Conservation (phyloP, 108 stramenopile species). For the Fragilariopsis cylindrus region DNA sequence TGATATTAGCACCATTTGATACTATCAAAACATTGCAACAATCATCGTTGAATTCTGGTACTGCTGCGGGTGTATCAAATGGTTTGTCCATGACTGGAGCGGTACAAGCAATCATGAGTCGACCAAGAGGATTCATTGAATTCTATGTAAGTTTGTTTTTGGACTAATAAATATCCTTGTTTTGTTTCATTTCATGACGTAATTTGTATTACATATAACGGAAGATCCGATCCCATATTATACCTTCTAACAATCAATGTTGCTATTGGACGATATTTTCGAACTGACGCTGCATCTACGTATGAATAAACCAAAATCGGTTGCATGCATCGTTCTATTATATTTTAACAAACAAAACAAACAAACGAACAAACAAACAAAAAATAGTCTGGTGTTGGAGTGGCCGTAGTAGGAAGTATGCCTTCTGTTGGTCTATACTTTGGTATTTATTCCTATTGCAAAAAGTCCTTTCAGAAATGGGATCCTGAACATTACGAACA, state of each 20-base stretch:
- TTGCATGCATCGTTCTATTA: conserved; percentile 4
- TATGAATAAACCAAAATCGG: neutral
- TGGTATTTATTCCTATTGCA: conserved; percentile 87
- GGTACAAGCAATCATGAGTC: conserved; percentile 44
- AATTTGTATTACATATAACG: neutral
- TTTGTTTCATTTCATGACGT: neutral
- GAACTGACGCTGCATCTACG: neutral
- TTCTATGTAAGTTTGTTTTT: conserved; percentile 62
- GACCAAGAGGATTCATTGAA: conserved; percentile 75
- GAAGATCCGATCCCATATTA: neutral
- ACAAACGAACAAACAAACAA: neutral
- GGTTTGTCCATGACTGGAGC: conserved; percentile 63
- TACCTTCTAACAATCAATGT: conserved; percentile 1
- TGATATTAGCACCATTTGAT: conserved; percentile 89
- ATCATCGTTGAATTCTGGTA: conserved; percentile 27
- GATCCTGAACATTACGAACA: conserved; percentile 32
- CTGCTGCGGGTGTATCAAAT: conserved; percentile 20
- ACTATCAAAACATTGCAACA: conserved; percentile 95
- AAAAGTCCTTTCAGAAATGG: conserved; percentile 47
- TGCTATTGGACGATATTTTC: neutral
- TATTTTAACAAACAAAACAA: neutral
- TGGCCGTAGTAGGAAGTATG: conserved; percentile 82
- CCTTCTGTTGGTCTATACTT: conserved; percentile 88
- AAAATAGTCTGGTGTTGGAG: conserved; percentile 70
- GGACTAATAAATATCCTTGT: neutral